Base-by-base conservation (phyloP, 2,329 filamentous ascomycete species). In the Scedosporium boydii region DNA sequence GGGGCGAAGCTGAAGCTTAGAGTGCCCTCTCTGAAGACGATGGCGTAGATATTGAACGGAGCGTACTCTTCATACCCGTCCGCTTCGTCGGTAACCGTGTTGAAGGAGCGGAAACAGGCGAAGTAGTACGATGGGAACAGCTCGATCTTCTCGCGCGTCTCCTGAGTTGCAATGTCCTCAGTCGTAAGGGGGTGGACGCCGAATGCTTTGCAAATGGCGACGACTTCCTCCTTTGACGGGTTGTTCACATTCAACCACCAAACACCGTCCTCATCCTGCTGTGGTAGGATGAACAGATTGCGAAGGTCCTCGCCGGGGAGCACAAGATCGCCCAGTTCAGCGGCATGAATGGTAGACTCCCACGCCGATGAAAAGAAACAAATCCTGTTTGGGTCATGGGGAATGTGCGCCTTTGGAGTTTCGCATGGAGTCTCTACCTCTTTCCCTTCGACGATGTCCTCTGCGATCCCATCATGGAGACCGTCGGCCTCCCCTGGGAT, bases 41-140 rank as follows among this genome's bases (percentile, higher is more conserved):
- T 87, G 64, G 96, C 95, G 72, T 98, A 99, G 61, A 96, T 89
- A 73, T 98, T 96, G 78, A 96, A 91, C 0, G 95, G 93, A 70
- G 96, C 92, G 70, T 96, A 89, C 71, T 96, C 96, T 63, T 90
- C 85, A 65, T 90, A 87, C 59, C 88, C 87, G 41, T 87, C 83
- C 34, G 34, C 34, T 68, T 90, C 88, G 68, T 96, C 89, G 67
- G 91, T 80, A 62, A 93, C 89, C 9, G 84, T 77, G 68, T 86
- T 89, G 79, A 98, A 99, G 1, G 93, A 96, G 61, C 93, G 87
- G 82, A 98, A 99, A 74, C 91, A 96, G 59, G 96, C 91, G 74
- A 99, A 98, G 77, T 99, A 99, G 78, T 99, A 99, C 51, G 92
- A 91, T 26, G 91, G 90, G 77, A 99, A 99, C 26, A 99, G 82